Percentiles rank a stretch among this genome's conserved stretches.
These are phyloP conservation scores for Epichloe uncinata DNA, from an alignment of 2,329 filamentous ascomycete genomes.

Conservation along the genomic window DNA sequence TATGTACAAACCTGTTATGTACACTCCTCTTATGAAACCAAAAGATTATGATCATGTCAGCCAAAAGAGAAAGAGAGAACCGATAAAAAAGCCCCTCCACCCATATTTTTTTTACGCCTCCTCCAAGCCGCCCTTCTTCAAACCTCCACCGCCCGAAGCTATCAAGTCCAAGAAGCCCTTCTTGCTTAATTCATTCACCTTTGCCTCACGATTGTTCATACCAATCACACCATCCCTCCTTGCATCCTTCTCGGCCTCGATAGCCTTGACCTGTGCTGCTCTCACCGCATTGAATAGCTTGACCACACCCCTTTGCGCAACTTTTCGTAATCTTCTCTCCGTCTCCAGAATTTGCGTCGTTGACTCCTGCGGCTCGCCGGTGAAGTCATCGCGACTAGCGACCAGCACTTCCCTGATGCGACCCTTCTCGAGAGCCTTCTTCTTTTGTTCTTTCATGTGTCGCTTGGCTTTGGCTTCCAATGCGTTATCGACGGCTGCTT, in stretches of 20 bases:
- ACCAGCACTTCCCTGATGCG: constrained; percentile 75
- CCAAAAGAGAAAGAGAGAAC: background rate
- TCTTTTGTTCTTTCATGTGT: constrained; percentile 70
- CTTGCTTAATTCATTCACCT: constrained; percentile 90
- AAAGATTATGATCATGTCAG: too few species aligned
- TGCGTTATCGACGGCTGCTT: constrained; percentile 58
- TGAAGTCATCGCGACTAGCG: constrained; percentile 40
- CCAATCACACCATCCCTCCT: constrained; percentile 65
- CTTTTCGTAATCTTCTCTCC: constrained; percentile 72
- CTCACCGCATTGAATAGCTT: constrained; percentile 94
- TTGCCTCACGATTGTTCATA: constrained; percentile 67
- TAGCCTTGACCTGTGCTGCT: constrained; percentile 79
- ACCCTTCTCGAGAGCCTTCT: constrained; percentile 68
- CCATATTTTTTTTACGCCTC: constrained; percentile 26
- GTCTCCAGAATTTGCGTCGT: constrained; percentile 48
- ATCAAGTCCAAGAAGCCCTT: constrained; percentile 93
- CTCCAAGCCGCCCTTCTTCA: constrained; percentile 46
- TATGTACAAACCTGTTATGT: constrained; percentile 2
- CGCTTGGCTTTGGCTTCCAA: constrained; percentile 71
- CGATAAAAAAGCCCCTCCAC: background rate
- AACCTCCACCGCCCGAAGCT: constrained; percentile 44
- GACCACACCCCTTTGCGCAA: constrained; percentile 84
- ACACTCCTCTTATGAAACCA: constrained; percentile 15
- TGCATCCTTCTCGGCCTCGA: constrained; percentile 58
- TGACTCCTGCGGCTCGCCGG: constrained; percentile 29